Base-by-base conservation (phyloP, 2,329 filamentous ascomycete species). In the Pseudogymnoascus sp. region DNA sequence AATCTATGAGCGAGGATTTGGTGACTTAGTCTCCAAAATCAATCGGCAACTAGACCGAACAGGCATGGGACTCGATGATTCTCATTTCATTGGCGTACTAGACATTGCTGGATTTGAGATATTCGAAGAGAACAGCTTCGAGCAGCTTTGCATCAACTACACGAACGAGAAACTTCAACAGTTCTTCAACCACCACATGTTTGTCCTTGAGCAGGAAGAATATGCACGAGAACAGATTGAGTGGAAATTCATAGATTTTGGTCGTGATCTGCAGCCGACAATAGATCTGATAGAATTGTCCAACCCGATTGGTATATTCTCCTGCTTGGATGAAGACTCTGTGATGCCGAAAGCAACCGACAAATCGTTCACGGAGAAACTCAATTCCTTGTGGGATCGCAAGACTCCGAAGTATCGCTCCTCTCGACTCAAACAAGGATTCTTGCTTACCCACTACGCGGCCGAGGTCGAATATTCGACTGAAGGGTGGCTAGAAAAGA, bases 141-240 rank as follows among this genome's bases (percentile, higher is more conserved):
- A 99, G 75, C 95, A 99, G 75, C 83, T 99, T 5, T 99, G 95
- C 79, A 99, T 99, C 82, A 99, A 99, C 77, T 99, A 99, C 77
- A 97, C 96, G 66, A 99, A 99, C 77, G 95, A 99, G 76, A 99
- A 97, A 75, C 85, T 99, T 6, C 95, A 99, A 72, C 95, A 99
- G 70, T 99, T 99, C 76, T 99, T 99, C 83, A 99, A 99, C 72
- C 95, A 99, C 74, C 96, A 99, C 79, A 99, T 99, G 95, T 99
- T 99, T 72, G 95, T 99, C 9, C 81, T 99, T 7, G 95, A 99
- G 74, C 95, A 99, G 72, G 95, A 99, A 75, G 95, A 99, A 75
- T 99, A 99, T 75, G 93, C 95, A 7, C 83, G 93, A 59, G 95
- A 99, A 74, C 91, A 97, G 75, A 99, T 99, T 69, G 95, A 99